Percentiles rank a stretch among this genome's conserved stretches.
These are phyloP conservation scores for Cardamine occulta DNA, from an alignment of 345 rosid genomes.

Conservation along the genomic window DNA sequence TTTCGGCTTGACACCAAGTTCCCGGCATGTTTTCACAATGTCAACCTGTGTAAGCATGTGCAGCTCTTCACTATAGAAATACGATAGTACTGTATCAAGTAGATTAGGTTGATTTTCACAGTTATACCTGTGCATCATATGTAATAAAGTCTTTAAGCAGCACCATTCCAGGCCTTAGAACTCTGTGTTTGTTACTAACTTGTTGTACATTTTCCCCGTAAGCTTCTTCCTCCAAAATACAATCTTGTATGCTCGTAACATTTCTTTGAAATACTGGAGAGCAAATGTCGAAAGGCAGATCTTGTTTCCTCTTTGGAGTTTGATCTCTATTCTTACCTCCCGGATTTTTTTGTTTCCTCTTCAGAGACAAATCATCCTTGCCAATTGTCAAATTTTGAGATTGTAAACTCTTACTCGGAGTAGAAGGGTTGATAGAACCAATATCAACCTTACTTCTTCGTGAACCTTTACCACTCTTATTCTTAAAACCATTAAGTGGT, in stretches of 20 bases:
- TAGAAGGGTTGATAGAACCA: neutral
- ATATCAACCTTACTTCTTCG: neutral
- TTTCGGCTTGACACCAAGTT: slow-evolving; percentile 51
- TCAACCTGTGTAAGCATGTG: slow-evolving; percentile 46
- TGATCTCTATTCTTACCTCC: neutral
- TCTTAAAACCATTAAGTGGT: neutral
- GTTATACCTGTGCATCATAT: slow-evolving; percentile 48
- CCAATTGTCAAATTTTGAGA: neutral
- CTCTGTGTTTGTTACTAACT: neutral
- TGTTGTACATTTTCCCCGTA: neutral
- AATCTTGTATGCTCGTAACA: neutral
- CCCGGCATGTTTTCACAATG: slow-evolving; percentile 53
- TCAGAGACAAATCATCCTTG: neutral
- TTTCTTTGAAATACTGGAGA: neutral
- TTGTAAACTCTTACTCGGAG: neutral
- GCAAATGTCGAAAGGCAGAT: slow-evolving; percentile 29
- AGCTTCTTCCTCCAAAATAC: neutral
- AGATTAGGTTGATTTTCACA: neutral
- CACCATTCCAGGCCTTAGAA: slow-evolving; percentile 65
- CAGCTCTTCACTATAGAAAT: neutral
- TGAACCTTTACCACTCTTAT: neutral
- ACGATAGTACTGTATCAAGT: neutral
- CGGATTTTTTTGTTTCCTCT: neutral
- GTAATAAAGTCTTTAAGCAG: slow-evolving; percentile 50
- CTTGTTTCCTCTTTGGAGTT: neutral